phyloP scores from a whole-genome alignment of 139 green algal species.

The Tetradesmus obliquus region DNA sequence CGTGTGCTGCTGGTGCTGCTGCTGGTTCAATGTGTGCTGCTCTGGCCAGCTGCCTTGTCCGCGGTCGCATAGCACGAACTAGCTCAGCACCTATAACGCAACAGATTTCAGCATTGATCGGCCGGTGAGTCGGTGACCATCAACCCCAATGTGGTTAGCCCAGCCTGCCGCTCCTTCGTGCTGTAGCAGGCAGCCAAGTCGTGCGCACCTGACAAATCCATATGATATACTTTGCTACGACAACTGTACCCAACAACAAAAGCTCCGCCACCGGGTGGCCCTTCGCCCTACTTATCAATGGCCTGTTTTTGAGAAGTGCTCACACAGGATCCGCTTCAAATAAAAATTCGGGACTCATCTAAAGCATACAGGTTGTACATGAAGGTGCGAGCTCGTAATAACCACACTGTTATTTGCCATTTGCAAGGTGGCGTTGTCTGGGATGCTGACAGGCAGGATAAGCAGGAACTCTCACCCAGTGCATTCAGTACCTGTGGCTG shows the following conservation, averaged over 20 bases:
- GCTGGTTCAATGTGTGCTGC: background rate
- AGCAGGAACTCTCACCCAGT: no score
- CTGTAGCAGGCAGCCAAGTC: background rate
- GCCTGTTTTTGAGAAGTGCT: background rate
- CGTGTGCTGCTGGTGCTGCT: background rate
- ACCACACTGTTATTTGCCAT: background rate
- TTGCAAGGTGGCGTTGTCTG: no score
- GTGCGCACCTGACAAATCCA: background rate
- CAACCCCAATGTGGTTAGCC: background rate
- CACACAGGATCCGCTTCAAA: background rate
- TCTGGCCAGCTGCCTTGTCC: background rate
- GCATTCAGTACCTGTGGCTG: no score
- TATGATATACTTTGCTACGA: background rate
- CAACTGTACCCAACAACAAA: background rate
- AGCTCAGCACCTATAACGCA: background rate
- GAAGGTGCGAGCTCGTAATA: background rate
- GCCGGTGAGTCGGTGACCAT: background rate
- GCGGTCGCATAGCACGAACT: background rate
- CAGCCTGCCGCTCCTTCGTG: background rate
- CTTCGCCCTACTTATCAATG: background rate
- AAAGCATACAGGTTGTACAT: background rate
- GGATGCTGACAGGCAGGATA: no score
- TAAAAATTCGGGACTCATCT: background rate
- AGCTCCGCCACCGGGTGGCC: background rate
- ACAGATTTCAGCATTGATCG: background rate